Evolutionary conservation across 225 moss, liverwort and hornwort genomes (phyloP), one percentile per base, ranked within the genome.

Genomic region (Sphagnum tenellum): DNA sequence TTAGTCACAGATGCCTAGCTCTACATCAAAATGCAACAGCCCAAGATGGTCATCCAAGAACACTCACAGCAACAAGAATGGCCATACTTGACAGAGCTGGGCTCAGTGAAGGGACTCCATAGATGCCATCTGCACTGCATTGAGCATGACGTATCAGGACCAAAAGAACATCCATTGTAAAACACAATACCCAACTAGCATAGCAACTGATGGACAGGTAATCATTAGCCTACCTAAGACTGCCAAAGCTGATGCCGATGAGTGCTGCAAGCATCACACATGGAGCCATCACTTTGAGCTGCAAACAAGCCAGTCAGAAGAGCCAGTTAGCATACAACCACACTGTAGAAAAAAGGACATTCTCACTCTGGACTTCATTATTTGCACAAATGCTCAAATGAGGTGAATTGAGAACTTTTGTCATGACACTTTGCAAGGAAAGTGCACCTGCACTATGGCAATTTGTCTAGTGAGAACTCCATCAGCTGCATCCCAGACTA

Each of bases 221-320:
- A 29, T 29, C 29, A 29, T 29, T 1, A 29, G 29, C 69, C 8
- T 59, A 79, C 83, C 79, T 83, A 58, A 98, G 80, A 72, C 77
- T 82, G 75, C 98, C 98, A 75, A 93, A 98, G 52, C 90, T 90
- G 70, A 91, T 71, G 63, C 87, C 82, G 65, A 79, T 81, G 5
- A 88, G 76, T 62, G 82, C 79, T 14, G 88, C 80, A 68, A 98
- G 85, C 75, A 93, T 78, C 72, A 88, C 85, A 87, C 90, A 98
- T 69, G 96, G 96, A 79, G 96, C 87, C 96, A 98, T 98, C 69
- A 93, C 75, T 84, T 82, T 92, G 47, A 98, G 82, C 96, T 98
- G 87, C 59, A 75, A 67, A 68, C 52, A 52, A 52, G 6, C 52
- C 6, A 52, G 52, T 52, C 9, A 52, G 52, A 52, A 52, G 52